Evolutionary conservation across 148 eudicot genomes (phyloP).

Genomic region (Amaranthus cruentus): DNA sequence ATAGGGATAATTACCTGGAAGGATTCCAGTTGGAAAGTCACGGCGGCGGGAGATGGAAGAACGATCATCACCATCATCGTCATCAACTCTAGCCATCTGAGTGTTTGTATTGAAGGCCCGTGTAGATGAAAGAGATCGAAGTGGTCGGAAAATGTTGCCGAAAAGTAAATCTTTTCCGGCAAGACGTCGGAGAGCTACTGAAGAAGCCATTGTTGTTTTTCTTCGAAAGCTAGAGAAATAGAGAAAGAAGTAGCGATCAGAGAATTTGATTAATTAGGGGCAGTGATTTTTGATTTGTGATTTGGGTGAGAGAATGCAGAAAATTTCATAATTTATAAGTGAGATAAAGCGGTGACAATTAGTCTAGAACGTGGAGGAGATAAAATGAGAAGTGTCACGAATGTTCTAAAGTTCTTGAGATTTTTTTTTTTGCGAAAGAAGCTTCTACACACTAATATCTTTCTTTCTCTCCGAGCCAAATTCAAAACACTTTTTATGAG

Average conservation of each 20-base stretch:
- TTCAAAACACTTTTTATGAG: too few species aligned
- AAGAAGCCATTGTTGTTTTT: constrained; percentile 32
- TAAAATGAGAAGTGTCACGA: constrained; percentile 1
- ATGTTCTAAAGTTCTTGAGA: constrained; percentile 13
- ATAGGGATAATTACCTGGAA: constrained; percentile 55
- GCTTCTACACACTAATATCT: not conserved
- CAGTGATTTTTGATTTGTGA: too few species aligned
- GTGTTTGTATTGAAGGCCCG: constrained; percentile 47
- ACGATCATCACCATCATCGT: constrained; percentile 32
- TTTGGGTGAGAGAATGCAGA: not conserved
- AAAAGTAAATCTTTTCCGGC: constrained; percentile 22
- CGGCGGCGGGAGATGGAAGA: constrained; percentile 37
- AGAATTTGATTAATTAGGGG: not conserved
- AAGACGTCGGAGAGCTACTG: constrained; percentile 42
- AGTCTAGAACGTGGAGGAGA: not conserved
- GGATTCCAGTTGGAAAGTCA: constrained; percentile 31
- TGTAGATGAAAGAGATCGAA: constrained; percentile 31
- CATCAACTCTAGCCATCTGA: constrained; percentile 39
- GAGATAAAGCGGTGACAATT: not conserved
- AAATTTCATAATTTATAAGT: not conserved
- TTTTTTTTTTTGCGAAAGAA: not conserved
- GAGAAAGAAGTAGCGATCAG: not conserved
- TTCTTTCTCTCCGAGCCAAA: constrained; percentile 11
- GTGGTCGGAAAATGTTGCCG: constrained; percentile 28
- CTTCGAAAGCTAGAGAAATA: not conserved